A percentile compares a stretch with the other conserved stretches of the same genome.
These are phyloP conservation scores for Flaveria robusta DNA, from an alignment of 129 eudicot genomes.

Conservation along the genomic window DNA sequence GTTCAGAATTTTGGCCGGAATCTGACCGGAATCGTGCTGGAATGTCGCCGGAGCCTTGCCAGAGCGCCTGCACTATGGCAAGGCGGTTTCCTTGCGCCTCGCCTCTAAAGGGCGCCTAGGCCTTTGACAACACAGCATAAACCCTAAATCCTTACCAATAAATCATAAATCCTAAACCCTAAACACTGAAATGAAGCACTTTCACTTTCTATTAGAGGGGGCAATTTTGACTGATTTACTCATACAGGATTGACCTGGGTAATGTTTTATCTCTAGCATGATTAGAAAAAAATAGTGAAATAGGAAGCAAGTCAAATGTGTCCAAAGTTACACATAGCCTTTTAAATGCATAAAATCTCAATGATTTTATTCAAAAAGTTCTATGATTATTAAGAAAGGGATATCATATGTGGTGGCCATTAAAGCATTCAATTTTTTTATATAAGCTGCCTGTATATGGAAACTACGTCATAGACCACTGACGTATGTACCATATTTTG, in stretches of 20 bases:
- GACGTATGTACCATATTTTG: not conserved
- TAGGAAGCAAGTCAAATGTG: slow-evolving; percentile 5
- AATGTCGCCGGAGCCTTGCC: no score
- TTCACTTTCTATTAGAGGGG: no score
- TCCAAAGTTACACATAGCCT: not conserved
- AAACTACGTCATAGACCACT: not conserved
- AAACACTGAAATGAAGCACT: not conserved
- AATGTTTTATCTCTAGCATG: not conserved
- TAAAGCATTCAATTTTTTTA: not conserved
- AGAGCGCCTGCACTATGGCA: no score
- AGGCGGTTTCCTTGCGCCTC: no score
- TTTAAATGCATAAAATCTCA: not conserved
- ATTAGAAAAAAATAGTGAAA: not conserved
- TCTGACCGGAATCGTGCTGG: no score
- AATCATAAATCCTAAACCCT: not conserved
- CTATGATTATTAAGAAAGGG: not conserved
- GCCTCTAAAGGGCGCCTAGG: no score
- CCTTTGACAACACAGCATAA: no score
- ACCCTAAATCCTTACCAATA: not conserved
- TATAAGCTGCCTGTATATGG: not conserved
- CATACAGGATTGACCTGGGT: not conserved
- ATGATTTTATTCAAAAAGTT: not conserved
- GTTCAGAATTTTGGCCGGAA: no score
- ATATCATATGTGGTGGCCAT: not conserved
- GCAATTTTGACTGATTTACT: not conserved